Percentiles rank a stretch among this genome's conserved stretches.
These are phyloP conservation scores for Globisporangium acanthophoron DNA, from an alignment of 352 stramenopile genomes.

Conservation along the genomic window DNA sequence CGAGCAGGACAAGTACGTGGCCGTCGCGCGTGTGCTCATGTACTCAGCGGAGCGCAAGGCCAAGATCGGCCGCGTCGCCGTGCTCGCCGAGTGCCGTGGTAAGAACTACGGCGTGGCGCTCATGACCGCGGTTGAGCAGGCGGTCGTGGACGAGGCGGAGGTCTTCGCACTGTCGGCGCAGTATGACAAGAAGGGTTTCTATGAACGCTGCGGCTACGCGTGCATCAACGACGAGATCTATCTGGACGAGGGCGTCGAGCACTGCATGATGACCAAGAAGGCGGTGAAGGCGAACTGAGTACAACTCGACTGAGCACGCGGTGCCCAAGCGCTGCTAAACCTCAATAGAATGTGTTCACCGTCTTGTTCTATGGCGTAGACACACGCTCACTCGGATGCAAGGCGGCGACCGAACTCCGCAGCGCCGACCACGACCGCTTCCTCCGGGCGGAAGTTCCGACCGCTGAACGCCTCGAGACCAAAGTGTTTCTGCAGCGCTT, in stretches of 20 bases:
- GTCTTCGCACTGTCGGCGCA: slow-evolving; percentile 41
- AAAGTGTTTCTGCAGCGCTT: slow-evolving; percentile 48
- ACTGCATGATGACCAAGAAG: slow-evolving; percentile 54
- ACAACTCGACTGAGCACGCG: background rate
- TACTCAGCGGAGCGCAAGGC: slow-evolving; percentile 23
- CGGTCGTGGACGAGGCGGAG: slow-evolving; percentile 24
- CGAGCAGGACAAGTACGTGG: slow-evolving; percentile 46
- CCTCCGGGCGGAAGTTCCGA: slow-evolving; percentile 48
- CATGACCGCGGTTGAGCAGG: slow-evolving; percentile 32
- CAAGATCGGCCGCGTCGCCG: slow-evolving; percentile 50
- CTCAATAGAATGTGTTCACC: slow-evolving; percentile 1
- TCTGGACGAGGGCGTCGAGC: slow-evolving; percentile 41
- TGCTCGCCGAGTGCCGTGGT: slow-evolving; percentile 48
- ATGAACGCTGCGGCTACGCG: slow-evolving; percentile 61
- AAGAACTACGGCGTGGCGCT: slow-evolving; percentile 42
- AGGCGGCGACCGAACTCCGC: slow-evolving; percentile 51
- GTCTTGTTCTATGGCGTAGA: background rate
- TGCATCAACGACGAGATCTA: slow-evolving; percentile 45
- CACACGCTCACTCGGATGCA: slow-evolving; percentile 8
- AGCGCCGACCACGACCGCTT: slow-evolving; percentile 54
- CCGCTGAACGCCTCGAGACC: slow-evolving; percentile 35
- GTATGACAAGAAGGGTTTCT: slow-evolving; percentile 53
- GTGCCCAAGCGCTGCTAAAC: too few species aligned
- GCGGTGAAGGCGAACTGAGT: slow-evolving; percentile 1
- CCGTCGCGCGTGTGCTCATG: slow-evolving; percentile 39